Evolutionary conservation across 139 green algal species (phyloP), one percentile per base, ranked within the genome.

Genomic region (Volvox africanus): DNA sequence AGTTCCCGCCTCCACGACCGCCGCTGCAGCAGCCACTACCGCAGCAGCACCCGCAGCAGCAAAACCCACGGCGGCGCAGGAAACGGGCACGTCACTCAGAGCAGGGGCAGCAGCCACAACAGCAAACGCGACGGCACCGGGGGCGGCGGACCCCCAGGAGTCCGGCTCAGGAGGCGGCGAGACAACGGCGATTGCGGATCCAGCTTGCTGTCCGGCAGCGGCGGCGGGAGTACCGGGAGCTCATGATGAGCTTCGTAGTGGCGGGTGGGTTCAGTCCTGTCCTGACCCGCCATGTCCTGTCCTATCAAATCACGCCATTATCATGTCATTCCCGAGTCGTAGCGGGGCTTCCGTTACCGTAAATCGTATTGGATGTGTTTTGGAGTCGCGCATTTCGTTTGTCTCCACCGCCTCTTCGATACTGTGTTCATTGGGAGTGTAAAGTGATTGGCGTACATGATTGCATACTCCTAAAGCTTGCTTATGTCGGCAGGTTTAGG

Each of bases 141-240:
- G 82, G 82, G 1, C 33, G 65, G 28, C 37, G 26, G 28, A 0
- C 28, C 24, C 37, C 69, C 1, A 36, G 28, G 11, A 82, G 32
- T 28, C 69, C 69, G 28, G 69, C 61, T 44, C 85, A 89, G 69
- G 69, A 89, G n/a, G 85, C 50, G 85, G 85, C 85, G 85, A n/a
- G 85, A 17, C 28, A 33, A 71, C 69, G 85, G 85, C 85, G 85
- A 26, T 68, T 73, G 36, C 85, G 85, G 18, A 82, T 89, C 37
- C 68, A 44, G 17, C 85, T 89, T n/a, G 85, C 69, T n/a, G 37
- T 32, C n/a, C 37, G 44, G 85, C 85, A 82, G 69, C 85, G 85
- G 85, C 85, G 85, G 69, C 50, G 2, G 69, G 44, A 33, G 85
- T 89, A 82, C 37, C 37, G 69, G 28, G 85, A 89, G 85, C 30